Base-by-base conservation (phyloP, 257 asterid genomes). In the Sherardia arvensis region DNA sequence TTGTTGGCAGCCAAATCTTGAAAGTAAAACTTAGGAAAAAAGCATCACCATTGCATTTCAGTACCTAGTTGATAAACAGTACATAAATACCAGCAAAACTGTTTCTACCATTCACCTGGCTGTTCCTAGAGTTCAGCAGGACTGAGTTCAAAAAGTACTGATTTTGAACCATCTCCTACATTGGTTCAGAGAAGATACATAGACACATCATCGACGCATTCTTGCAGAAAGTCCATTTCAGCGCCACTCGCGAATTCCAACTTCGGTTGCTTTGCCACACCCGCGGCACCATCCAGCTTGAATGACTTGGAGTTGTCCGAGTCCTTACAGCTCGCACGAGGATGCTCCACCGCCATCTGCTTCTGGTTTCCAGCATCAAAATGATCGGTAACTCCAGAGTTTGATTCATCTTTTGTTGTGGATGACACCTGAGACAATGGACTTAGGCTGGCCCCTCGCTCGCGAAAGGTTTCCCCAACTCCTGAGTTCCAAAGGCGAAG, bases 401-500 rank as follows among this genome's bases (percentile, higher is more conserved):
- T 57, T 22, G 78, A 73, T 40, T 80, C 83, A 1, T 61, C 75
- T 72, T 81, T 85, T 38, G 78, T 67, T 7, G 80, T 59, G 0
- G 88, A 81, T 17, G 89, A 80, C 2, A 73, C 63, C 53, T 76
- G 86, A n/a, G 92, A 81, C 14, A 57, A 40, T 7, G 80, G 76
- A 53, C 85, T 83, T 61, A 66, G 69, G 45, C 78, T 71, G 59
- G 65, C 72, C 26, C 59, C 47, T 30, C 73, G 75, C 59, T 69
- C 66, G 28, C 90, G 75, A 59, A 88, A 86, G 4, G 83, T 69
- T 54, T 83, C 78, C 49, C 95, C 95, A 36, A 79, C 82, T 53
- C 73, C 56, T 53, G 95, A 83, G 59, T 83, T 79, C 96, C 93
- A 84, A 0, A 86, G 70, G 51, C 72, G 60, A 3, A 84, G 68